Percentiles rank a stretch among this genome's conserved stretches.
Conservation (phyloP, 768 basidiomycete species). For the Gelatoporia subvermispora region DNA sequence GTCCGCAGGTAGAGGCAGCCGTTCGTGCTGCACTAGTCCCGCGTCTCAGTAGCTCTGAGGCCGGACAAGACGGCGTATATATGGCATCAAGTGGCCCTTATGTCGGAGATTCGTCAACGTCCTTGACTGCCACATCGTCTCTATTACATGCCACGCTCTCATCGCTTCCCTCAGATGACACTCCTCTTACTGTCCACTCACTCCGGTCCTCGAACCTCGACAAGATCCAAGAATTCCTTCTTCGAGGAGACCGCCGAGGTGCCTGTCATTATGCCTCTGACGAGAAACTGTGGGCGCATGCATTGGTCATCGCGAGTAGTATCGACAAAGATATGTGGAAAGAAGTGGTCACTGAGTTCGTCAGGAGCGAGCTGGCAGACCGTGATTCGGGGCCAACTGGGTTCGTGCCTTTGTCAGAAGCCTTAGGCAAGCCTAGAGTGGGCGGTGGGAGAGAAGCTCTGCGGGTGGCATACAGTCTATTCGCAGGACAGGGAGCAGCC, state of each 20-base stretch:
- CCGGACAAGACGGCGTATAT: background rate
- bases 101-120: background rate
- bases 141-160: too few relatives aligned
- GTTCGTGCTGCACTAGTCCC: constrained; percentile 74
- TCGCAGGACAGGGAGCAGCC: constrained; percentile 76
- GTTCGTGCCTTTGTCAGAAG: constrained; percentile 4
- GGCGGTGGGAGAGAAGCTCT: constrained; percentile 64
- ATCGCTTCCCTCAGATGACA: background rate
- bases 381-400: background rate
- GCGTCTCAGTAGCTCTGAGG: constrained; percentile 30
- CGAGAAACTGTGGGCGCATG: constrained; percentile 91
- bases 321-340: constrained; percentile 94
- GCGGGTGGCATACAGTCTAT: constrained; percentile 75
- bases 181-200: constrained; percentile 1
- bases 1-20: constrained; percentile 65
- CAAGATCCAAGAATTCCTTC: constrained; percentile 72
- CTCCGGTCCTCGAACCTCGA: constrained; percentile 64
- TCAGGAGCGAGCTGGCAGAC: constrained; percentile 65
- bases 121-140: too few relatives aligned
- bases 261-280: constrained; percentile 89
- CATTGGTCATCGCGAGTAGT: constrained; percentile 89
- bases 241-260: constrained; percentile 78
- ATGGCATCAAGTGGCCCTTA: background rate
- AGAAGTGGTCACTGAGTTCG: constrained; percentile 82
- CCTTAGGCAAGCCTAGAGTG: constrained; percentile 17